A percentile compares a stretch with the other conserved stretches of the same genome.
These are phyloP conservation scores for Beverwykella pulmonaria DNA, from an alignment of 495 filamentous ascomycete genomes.

Conservation along the genomic window DNA sequence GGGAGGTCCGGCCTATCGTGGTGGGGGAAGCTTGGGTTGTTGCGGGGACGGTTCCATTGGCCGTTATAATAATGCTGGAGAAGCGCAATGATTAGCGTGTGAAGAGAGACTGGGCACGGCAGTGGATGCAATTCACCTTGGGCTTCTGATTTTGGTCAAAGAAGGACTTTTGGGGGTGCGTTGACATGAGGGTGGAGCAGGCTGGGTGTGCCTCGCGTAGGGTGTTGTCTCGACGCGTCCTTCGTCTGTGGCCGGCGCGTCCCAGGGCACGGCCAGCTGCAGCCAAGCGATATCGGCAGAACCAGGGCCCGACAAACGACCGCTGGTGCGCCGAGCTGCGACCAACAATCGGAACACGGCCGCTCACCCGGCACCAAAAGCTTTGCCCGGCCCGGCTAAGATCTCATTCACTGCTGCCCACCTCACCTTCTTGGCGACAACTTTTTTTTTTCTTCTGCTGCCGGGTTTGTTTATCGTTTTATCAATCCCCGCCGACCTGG, in stretches of 20 bases:
- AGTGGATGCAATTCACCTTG: constrained; percentile 27
- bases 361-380: neutral
- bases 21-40: constrained; percentile 23
- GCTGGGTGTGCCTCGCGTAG: constrained; percentile 1
- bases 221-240: constrained; percentile 12
- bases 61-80: constrained; percentile 16
- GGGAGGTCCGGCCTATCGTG: constrained; percentile 19
- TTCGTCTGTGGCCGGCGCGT: constrained; percentile 1
- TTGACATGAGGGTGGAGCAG: constrained; percentile 46
- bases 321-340: no score
- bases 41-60: constrained; percentile 33
- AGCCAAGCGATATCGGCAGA: constrained; percentile 1
- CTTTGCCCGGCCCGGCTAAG: neutral
- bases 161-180: constrained; percentile 50
- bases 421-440: neutral
- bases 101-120: neutral
- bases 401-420: no score
- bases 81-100: neutral
- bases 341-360: neutral
- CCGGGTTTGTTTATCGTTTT: constrained; percentile 11
- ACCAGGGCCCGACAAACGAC: neutral
- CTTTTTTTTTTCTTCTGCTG: neutral
- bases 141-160: constrained; percentile 48
- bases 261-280: constrained; percentile 1
- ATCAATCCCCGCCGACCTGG: neutral